Evolutionary conservation across 345 rosid species (phyloP).

Genomic region (Eucalyptus regnans): DNA sequence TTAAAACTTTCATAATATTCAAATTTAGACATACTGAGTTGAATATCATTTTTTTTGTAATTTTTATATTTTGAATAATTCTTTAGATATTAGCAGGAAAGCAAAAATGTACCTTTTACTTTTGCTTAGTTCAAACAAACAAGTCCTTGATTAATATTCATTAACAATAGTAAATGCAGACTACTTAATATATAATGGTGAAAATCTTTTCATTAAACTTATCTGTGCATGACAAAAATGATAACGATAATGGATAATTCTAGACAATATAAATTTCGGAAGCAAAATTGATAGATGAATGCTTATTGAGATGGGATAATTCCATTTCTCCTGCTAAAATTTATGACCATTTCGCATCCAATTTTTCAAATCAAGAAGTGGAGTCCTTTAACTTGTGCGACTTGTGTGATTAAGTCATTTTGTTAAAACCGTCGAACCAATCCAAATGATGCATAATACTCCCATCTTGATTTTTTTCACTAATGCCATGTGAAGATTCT

Average conservation of each 20-base stretch:
- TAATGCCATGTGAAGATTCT: not conserved
- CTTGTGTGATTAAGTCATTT: not conserved
- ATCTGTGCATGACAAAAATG: not conserved
- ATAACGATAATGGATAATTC: not conserved
- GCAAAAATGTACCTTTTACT: not conserved
- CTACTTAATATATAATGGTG: not conserved
- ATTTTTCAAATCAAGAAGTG: not conserved
- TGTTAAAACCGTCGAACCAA: accelerated
- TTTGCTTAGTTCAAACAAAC: not conserved
- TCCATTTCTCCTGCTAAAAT: not conserved
- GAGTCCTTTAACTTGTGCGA: not conserved
- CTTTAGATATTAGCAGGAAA: not conserved
- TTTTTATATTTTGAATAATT: too few species aligned
- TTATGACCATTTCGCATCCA: not conserved
- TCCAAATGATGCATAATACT: not conserved
- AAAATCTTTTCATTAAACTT: not conserved
- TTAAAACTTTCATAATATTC: not conserved
- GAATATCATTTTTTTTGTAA: not conserved
- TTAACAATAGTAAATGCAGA: not conserved
- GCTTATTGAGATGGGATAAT: not conserved
- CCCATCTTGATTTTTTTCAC: not conserved
- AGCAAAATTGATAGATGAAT: not conserved
- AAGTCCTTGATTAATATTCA: not conserved
- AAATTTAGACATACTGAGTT: not conserved
- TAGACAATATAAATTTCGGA: not conserved